These are phyloP conservation scores for Tricholoma furcatifolium DNA, from an alignment of 768 basidiomycete species.

Conservation along the genomic window DNA sequence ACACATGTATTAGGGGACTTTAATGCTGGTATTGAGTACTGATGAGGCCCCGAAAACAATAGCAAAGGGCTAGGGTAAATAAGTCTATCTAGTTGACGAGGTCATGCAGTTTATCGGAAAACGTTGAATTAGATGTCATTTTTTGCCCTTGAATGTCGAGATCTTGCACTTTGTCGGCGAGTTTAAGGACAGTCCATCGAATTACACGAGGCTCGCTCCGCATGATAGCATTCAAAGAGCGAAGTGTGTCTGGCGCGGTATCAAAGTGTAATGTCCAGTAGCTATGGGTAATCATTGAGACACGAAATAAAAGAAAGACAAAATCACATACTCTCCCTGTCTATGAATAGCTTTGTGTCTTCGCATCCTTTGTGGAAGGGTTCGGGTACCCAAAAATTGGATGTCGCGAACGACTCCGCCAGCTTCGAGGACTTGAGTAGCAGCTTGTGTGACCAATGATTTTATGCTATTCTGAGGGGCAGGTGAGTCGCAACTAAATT, in stretches of 20 bases:
- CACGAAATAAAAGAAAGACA: background rate
- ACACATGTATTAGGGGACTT: no score
- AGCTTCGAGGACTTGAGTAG: conserved; percentile 65
- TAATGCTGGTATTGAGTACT: no score
- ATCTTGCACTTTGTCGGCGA: conserved; percentile 73
- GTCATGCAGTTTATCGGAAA: background rate
- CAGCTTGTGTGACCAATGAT: conserved; percentile 68
- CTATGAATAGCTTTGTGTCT: conserved; percentile 53
- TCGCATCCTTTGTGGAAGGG: conserved; percentile 75
- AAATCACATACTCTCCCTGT: conserved; percentile 73
- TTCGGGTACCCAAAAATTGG: conserved; percentile 69
- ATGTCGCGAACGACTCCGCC: conserved; percentile 85
- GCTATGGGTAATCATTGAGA: conserved; percentile 34
- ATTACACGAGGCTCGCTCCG: conserved; percentile 81
- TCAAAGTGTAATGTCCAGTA: conserved; percentile 94
- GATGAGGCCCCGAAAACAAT: no score
- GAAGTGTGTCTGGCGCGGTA: conserved; percentile 70
- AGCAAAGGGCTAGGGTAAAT: background rate
- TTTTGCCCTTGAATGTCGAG: conserved; percentile 50
- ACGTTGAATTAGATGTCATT: background rate
- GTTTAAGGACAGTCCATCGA: conserved; percentile 77
- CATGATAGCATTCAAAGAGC: conserved; percentile 63
- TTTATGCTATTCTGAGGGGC: conserved; percentile 65
- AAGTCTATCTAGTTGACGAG: conserved; percentile 6
- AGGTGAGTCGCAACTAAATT: background rate